Percentiles rank a stretch among this genome's conserved stretches.
These are phyloP conservation scores for Adansonia rubrostipa DNA, from an alignment of 441 rosid genomes.

Conservation along the genomic window DNA sequence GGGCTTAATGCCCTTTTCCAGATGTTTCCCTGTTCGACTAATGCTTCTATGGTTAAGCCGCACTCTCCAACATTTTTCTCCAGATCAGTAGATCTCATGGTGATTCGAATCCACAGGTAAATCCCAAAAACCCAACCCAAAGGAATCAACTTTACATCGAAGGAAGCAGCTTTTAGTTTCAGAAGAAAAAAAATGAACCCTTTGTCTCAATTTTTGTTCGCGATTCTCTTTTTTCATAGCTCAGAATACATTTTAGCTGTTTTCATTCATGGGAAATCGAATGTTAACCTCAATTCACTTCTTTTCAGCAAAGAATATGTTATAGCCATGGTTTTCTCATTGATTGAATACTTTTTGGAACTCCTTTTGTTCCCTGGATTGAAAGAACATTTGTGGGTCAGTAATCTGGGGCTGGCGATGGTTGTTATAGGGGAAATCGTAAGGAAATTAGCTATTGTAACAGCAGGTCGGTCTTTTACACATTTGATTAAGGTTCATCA, in stretches of 20 bases:
- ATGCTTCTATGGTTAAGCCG: too few relatives aligned
- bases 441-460: slow-evolving; percentile 63
- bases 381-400: slow-evolving; percentile 70
- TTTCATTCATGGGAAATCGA: slow-evolving; percentile 60
- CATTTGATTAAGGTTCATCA: slow-evolving; percentile 64
- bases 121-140: neutral
- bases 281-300: slow-evolving; percentile 60
- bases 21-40: too few relatives aligned
- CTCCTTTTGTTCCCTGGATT: slow-evolving; percentile 56
- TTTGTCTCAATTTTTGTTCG: slow-evolving; percentile 53
- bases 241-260: slow-evolving; percentile 71
- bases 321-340: slow-evolving; percentile 62
- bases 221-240: slow-evolving; percentile 66
- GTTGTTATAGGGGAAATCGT: slow-evolving; percentile 65
- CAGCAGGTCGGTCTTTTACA: slow-evolving; percentile 75
- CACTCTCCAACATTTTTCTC: too few relatives aligned
- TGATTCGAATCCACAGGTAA: neutral
- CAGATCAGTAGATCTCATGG: too few relatives aligned
- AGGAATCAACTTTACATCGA: neutral
- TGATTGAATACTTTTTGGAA: slow-evolving; percentile 66
- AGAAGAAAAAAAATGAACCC: slow-evolving; percentile 9
- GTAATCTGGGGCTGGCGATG: slow-evolving; percentile 61
- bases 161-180: slow-evolving; percentile 14
- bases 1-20: too few relatives aligned
- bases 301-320: slow-evolving; percentile 64